These are phyloP conservation scores for Spencermartinsiella europaea DNA, from an alignment of 805 yeast species.

Conservation along the genomic window DNA sequence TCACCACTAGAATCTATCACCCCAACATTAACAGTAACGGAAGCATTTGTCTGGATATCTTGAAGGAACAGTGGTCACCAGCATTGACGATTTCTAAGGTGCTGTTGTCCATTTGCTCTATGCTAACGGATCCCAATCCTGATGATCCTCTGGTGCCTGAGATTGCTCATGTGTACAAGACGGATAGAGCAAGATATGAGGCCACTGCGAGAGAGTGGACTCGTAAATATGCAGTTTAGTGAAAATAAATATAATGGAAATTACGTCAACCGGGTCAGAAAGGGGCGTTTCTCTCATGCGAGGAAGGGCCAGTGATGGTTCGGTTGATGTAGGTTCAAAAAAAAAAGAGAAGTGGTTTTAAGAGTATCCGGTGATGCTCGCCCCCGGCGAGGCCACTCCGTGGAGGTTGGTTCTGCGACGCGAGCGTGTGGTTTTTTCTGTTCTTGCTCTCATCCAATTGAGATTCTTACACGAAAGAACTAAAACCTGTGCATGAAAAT, in stretches of 20 bases:
- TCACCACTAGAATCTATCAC: conserved; percentile 94
- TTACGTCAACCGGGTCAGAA: conserved; percentile 3
- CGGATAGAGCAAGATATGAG: conserved; percentile 89
- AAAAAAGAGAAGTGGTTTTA: too few species aligned
- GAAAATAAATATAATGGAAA: neutral
- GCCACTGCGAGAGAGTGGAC: conserved; percentile 99
- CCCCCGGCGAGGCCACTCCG: too few species aligned
- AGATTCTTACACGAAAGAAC: too few species aligned
- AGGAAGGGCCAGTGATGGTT: too few species aligned
- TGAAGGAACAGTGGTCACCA: conserved; percentile 99
- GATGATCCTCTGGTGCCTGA: conserved; percentile 99
- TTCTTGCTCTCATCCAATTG: too few species aligned
- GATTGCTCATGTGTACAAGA: conserved; percentile 93
- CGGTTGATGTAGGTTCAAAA: too few species aligned
- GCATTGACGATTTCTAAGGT: conserved; percentile 96
- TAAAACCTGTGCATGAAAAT: too few species aligned
- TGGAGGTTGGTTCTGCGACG: too few species aligned
- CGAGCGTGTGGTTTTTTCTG: too few species aligned
- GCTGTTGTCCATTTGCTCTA: conserved; percentile 86
- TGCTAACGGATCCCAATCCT: conserved; percentile 96
- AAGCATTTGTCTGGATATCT: conserved; percentile 91
- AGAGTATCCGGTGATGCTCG: too few species aligned
- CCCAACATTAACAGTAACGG: conserved; percentile 97
- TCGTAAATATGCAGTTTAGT: conserved; percentile 81
- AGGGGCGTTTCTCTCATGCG: conserved; percentile 1